Percentiles rank a stretch among this genome's conserved stretches.
Conservation (phyloP, 768 basidiomycete species). For the Lactarius evosmus region DNA sequence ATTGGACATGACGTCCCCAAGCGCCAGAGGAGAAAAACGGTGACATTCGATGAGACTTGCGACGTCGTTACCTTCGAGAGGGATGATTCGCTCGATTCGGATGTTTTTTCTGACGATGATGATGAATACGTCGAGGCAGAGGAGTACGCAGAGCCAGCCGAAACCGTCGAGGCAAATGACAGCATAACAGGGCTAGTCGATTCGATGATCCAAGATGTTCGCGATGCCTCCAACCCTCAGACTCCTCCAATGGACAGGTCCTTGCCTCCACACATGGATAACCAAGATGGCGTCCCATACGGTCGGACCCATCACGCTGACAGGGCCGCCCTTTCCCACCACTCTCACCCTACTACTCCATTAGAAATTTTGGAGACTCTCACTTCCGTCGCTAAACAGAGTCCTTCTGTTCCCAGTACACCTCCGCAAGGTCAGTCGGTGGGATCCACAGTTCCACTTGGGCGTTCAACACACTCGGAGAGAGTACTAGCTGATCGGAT, state of each 20-base stretch:
- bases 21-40: conserved; percentile 66
- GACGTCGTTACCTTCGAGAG: conserved; percentile 80
- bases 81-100: conserved; percentile 44
- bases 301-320: conserved; percentile 63
- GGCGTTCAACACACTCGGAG: conserved; percentile 42
- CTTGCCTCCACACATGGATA: conserved; percentile 56
- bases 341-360: conserved; percentile 30
- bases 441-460: conserved; percentile 37
- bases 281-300: conserved; percentile 60
- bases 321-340: conserved; percentile 44
- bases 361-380: conserved; percentile 14
- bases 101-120: conserved; percentile 43
- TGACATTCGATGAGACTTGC: conserved; percentile 74
- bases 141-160: conserved; percentile 25
- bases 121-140: conserved; percentile 28
- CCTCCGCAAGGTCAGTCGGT: conserved; percentile 25
- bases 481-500: conserved; percentile 30
- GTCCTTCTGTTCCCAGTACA: conserved; percentile 28
- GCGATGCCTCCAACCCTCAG: conserved; percentile 41
- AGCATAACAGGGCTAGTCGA: conserved; percentile 73
- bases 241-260: conserved; percentile 38
- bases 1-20: conserved; percentile 34
- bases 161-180: conserved; percentile 38
- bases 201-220: conserved; percentile 54
- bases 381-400: conserved; percentile 11